Evolutionary conservation across 2,329 filamentous ascomycete species (phyloP).

Genomic region (Penicillium sp.): DNA sequence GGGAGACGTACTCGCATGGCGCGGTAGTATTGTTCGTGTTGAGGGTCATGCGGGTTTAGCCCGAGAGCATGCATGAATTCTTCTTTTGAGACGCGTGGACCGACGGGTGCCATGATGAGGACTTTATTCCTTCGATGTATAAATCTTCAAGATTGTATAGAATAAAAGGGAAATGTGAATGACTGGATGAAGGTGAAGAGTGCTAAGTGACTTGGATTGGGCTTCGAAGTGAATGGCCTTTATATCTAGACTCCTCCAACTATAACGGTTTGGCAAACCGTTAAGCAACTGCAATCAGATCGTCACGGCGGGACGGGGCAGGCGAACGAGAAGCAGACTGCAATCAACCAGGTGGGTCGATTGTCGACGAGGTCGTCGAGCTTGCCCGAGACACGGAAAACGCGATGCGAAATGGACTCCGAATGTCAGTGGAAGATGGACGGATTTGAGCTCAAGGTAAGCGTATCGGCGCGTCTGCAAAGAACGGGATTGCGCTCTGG

Average conservation of each 20-base stretch:
- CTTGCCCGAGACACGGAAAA: too few relatives aligned
- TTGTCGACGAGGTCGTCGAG: neutral
- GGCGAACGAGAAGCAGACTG: conserved; percentile 10
- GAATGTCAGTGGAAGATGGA: neutral
- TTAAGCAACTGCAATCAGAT: conserved; percentile 17
- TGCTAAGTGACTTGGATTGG: too few relatives aligned
- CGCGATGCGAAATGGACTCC: too few relatives aligned
- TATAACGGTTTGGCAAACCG: conserved; percentile 2
- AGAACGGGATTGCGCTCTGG: conserved; percentile 1
- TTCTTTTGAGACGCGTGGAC: conserved; percentile 43
- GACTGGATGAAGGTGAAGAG: too few relatives aligned
- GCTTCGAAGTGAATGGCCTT: too few relatives aligned
- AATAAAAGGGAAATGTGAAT: too few relatives aligned
- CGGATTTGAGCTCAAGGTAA: neutral
- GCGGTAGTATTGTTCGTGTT: conserved; percentile 42
- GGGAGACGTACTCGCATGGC: conserved; percentile 40
- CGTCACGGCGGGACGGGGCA: conserved; percentile 14
- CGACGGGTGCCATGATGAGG: conserved; percentile 31
- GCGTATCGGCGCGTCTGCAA: conserved; percentile 9
- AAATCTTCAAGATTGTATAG: too few relatives aligned
- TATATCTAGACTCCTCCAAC: conserved; percentile 10
- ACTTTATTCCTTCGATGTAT: neutral
- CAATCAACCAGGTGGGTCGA: conserved; percentile 7
- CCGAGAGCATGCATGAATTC: conserved; percentile 44
- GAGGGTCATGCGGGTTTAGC: conserved; percentile 37